Evolutionary conservation across 139 green algal species (phyloP), one percentile per base, ranked within the genome.

Genomic region (Eudorina sp.): DNA sequence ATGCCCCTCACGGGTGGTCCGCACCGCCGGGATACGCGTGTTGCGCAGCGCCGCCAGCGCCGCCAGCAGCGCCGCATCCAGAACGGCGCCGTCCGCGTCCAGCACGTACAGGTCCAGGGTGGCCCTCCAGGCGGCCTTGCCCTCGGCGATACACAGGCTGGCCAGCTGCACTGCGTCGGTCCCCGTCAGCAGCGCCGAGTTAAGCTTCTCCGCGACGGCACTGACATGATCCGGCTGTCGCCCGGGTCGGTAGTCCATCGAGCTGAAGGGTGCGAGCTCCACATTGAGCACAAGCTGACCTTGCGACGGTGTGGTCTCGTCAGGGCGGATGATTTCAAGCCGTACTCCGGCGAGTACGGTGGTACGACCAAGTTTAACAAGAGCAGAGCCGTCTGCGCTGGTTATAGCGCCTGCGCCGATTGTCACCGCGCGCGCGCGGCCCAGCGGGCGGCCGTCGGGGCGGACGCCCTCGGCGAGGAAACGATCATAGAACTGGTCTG

Each of bases 31-130:
- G 31, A 96, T 72, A 2, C 48, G n/a, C 27, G 94, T 85, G 73
- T 84, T 85, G 27, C 79, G 76, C 43, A 98, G 89, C 4, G 94
- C 93, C 19, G 92, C 93, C 18, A 96, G 45, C 13, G 89, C 88
- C 0, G 96, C 95, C 23, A 98, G 91, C 81, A 97, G 81, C 25
- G 78, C 82, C 25, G 91, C 93, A 46, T 98, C 96, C 3, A 96
- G 41, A 16, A 98, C 53, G 2, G 70, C 58, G 62, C 96, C 96
- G 81, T 96, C 95, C 51, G 92, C 92, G 53, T 97, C 93, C 27
- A 98, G 89, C 3, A 98, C 81, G 81, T 97, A 97, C 0, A 97
- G 38, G 82, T 97, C 94, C 5, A 98, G 48, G 66, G 93, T 92
- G 3, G 92, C 70, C 16, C 83, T 74, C 93, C 95, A 98, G 0